Base-by-base conservation (phyloP, 2,329 filamentous ascomycete species). In the Daldinia sp. region DNA sequence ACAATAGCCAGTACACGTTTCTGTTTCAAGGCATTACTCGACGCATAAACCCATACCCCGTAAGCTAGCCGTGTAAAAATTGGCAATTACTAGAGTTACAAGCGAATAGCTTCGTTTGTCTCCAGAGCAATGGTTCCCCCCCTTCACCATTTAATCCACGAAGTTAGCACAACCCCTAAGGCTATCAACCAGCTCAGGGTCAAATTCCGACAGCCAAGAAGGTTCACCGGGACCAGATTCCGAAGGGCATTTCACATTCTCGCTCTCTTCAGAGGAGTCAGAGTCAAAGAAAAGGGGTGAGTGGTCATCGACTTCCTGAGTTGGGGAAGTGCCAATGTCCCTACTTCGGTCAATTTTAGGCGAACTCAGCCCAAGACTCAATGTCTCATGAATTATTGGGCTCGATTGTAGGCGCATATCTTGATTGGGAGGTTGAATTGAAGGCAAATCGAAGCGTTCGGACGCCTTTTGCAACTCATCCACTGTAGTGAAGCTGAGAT, bases 401-500 rank as follows among this genome's bases (percentile, higher is more conserved):
- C 18, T 48, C 12, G 61, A 60, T 26, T 62, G 58, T 20, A 50
- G 37, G 23, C 5, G 28, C 15, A 35, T 48, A 30, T 63, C 50
- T 7, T 20, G 39, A 12, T 57, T 46, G 9, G 44, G 37, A 10
- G 58, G 35, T n/a, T 59, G 63, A 12, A 18, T 28, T 13, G 70
- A 66, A 56, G 64, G 60, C 39, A 74, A 61, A 56, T 73, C 73
- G 33, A 77, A 71, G 37, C 74, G 72, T 18, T 73, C 66, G 12
- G 75, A 74, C 23, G 74, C 74, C 46, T 76, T 77, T 50, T 73
- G 71, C 12, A 78, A 62, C 53, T 77, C 76, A 33, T 75, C 70
- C 10, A 75, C 68, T 4, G 74, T 78, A 53, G 76, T 77, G 59
- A 78, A 78, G 70, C 76, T 78, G 7, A 77, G 75, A 70, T 76